Evolutionary conservation across 2,329 filamentous ascomycete species (phyloP).

Genomic region (Phaeosphaeria sp.): DNA sequence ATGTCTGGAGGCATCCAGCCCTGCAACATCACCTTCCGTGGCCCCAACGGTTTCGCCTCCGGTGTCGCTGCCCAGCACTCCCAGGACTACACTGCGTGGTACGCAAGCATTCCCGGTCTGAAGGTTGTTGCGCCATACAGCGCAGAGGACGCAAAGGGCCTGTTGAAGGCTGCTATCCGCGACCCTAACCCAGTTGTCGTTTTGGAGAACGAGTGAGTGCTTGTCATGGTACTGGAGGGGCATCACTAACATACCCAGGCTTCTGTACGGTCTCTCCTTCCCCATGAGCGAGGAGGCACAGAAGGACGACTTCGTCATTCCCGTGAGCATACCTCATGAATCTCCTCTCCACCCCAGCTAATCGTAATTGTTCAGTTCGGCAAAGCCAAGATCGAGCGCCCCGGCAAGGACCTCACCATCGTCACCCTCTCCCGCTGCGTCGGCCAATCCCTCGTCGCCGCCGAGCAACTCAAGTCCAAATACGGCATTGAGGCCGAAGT

Average conservation of each 20-base stretch:
- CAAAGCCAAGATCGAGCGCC: conserved; percentile 98
- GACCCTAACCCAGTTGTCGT: conserved; percentile 95
- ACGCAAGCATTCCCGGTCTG: conserved; percentile 94
- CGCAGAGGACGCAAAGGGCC: conserved; percentile 96
- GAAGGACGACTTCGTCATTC: conserved; percentile 94
- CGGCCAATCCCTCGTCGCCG: conserved; percentile 86
- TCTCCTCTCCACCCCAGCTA: conserved; percentile 6
- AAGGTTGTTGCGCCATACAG: conserved; percentile 98
- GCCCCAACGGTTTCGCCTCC: conserved; percentile 95
- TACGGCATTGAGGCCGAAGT: conserved; percentile 97
- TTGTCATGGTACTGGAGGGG: not conserved
- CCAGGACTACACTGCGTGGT: conserved; percentile 98
- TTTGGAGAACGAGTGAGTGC: conserved; percentile 58
- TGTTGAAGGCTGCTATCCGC: conserved; percentile 96
- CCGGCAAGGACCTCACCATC: conserved; percentile 94
- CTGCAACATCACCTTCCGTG: conserved; percentile 99
- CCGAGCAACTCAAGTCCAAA: conserved; percentile 91
- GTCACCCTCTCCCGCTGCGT: conserved; percentile 95
- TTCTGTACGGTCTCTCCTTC: conserved; percentile 91
- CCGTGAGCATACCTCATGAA: conserved; percentile 52
- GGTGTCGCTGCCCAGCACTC: conserved; percentile 98
- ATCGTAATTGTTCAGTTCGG: conserved; percentile 70
- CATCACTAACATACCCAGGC: conserved; percentile 53
- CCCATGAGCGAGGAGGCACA: conserved; percentile 97
- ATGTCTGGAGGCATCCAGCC: conserved; percentile 99